phyloP scores from a whole-genome alignment of 2,329 filamentous ascomycete species.

The Leptographium flavum region DNA sequence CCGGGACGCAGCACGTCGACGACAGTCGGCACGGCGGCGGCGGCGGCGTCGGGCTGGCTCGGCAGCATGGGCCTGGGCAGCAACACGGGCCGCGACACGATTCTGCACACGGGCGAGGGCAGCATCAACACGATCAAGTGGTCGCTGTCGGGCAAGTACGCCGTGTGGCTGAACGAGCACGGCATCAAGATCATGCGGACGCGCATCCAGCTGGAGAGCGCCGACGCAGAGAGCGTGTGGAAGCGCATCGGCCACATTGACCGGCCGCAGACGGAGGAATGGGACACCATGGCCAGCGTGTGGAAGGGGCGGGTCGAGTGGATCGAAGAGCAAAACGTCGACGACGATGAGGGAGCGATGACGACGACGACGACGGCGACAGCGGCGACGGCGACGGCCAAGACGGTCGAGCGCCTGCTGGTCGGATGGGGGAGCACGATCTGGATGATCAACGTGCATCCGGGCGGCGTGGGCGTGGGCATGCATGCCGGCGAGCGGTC shows the following conservation, averaged over 20 bases:
- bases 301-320: slow-evolving; percentile 90
- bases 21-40: slow-evolving; percentile 68
- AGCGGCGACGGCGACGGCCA: no score
- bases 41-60: slow-evolving; percentile 79
- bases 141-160: slow-evolving; percentile 83
- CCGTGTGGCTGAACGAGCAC: slow-evolving; percentile 91
- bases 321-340: slow-evolving; percentile 76
- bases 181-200: slow-evolving; percentile 97
- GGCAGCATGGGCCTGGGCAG: slow-evolving; percentile 70
- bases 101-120: slow-evolving; percentile 86
- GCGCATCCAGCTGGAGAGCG: slow-evolving; percentile 63
- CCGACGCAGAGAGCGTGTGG: slow-evolving; percentile 75
- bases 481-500: slow-evolving; percentile 56
- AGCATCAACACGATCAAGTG: slow-evolving; percentile 85
- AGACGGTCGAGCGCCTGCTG: slow-evolving; percentile 60
- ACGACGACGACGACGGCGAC: no score
- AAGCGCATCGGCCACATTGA: slow-evolving; percentile 88
- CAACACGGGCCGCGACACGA: slow-evolving; percentile 68
- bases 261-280: slow-evolving; percentile 69
- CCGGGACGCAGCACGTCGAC: slow-evolving; percentile 75
- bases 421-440: slow-evolving; percentile 94
- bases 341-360: slow-evolving; percentile 48
- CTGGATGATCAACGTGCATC: slow-evolving; percentile 87
- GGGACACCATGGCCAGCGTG: slow-evolving; percentile 92
- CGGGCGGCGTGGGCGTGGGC: slow-evolving; percentile 52